These are phyloP conservation scores for Purshia tridentata DNA, from an alignment of 306 rosid genomes.

Conservation along the genomic window DNA sequence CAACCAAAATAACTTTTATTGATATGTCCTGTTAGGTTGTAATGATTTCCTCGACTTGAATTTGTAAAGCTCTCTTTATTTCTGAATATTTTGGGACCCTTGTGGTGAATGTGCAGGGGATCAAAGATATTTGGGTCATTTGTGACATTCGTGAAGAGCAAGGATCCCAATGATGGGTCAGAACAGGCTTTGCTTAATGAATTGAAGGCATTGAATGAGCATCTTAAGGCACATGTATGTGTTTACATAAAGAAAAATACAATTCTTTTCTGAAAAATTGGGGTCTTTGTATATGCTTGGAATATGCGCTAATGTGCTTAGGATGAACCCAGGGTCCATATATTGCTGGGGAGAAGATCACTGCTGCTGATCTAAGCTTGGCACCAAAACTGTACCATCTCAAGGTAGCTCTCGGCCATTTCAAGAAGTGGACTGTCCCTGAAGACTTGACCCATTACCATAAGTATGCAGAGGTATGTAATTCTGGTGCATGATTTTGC, in stretches of 20 bases:
- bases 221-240: slow-evolving; percentile 76
- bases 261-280: neutral
- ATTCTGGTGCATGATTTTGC: slow-evolving; percentile 22
- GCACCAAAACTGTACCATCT: slow-evolving; percentile 91
- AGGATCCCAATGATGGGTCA: slow-evolving; percentile 79
- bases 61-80: neutral
- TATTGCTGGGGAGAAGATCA: slow-evolving; percentile 80
- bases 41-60: neutral
- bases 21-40: neutral
- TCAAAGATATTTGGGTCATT: slow-evolving; percentile 70
- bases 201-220: slow-evolving; percentile 71
- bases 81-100: slow-evolving; percentile 1
- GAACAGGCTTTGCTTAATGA: slow-evolving; percentile 76
- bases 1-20: neutral
- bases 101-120: slow-evolving; percentile 51
- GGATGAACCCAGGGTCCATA: slow-evolving; percentile 65
- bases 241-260: slow-evolving; percentile 11
- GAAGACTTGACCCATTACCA: slow-evolving; percentile 44
- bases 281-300: neutral
- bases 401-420: slow-evolving; percentile 68
- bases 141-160: slow-evolving; percentile 70
- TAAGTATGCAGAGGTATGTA: slow-evolving; percentile 60
- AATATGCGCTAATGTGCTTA: slow-evolving; percentile 25
- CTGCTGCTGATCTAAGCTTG: slow-evolving; percentile 83
- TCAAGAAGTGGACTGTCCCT: slow-evolving; percentile 85